Conservation (phyloP, 129 eudicot genomes). For the Chrysanthemum lavandulifolium region DNA sequence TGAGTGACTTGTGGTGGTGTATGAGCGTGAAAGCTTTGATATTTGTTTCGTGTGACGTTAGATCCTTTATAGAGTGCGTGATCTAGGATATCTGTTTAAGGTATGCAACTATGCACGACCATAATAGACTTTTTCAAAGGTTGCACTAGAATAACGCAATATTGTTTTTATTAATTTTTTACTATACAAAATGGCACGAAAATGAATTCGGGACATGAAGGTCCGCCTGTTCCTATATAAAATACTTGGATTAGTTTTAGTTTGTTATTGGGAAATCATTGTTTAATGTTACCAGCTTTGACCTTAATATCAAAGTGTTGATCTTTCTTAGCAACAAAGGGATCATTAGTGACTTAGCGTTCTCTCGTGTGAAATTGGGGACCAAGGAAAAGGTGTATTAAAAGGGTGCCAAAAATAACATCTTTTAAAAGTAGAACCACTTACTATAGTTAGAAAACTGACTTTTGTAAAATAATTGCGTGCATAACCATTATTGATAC, state of each 20-base stretch:
- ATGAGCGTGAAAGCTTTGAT: not conserved
- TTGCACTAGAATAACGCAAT: too few species aligned
- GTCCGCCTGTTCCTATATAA: not conserved
- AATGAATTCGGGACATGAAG: not conserved
- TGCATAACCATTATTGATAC: not conserved
- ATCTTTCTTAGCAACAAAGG: slow-evolving; percentile 21
- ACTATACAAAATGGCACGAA: too few species aligned
- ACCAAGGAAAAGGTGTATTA: slow-evolving; percentile 17
- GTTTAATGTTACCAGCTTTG: not conserved
- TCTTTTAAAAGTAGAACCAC: slow-evolving; percentile 28
- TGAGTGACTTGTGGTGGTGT: slow-evolving; percentile 9
- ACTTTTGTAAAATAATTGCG: slow-evolving; percentile 10
- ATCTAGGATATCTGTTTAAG: not conserved
- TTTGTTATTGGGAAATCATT: not conserved
- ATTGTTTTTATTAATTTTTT: too few species aligned
- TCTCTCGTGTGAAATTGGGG: slow-evolving; percentile 8
- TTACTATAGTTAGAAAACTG: slow-evolving; percentile 11
- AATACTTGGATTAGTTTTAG: not conserved
- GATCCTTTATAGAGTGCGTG: not conserved
- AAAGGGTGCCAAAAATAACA: slow-evolving; percentile 11
- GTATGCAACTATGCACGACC: not conserved
- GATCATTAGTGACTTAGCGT: slow-evolving; percentile 6
- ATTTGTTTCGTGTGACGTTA: slow-evolving; percentile 7
- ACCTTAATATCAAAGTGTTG: not conserved
- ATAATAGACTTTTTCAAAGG: not conserved